Conservation (phyloP, 2,329 filamentous ascomycete species). For the Hymenoscyphus salicellus region DNA sequence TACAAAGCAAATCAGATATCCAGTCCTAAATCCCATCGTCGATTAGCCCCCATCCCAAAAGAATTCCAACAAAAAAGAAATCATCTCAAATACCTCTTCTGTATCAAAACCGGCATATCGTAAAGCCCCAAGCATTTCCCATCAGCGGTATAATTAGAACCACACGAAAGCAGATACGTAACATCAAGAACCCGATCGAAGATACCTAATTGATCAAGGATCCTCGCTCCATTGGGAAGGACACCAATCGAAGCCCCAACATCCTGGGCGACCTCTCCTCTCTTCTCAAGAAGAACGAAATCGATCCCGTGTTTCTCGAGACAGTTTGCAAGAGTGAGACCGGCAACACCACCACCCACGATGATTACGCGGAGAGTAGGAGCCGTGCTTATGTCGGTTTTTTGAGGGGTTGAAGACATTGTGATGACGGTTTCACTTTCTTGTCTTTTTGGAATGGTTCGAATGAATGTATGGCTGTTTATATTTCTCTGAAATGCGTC, state of each 20-base stretch:
- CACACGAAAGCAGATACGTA: not conserved
- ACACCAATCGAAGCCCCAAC: slow-evolving; percentile 49
- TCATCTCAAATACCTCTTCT: too few species aligned
- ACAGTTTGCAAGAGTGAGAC: slow-evolving; percentile 46
- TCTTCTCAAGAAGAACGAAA: slow-evolving; percentile 47
- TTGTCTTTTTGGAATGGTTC: too few species aligned
- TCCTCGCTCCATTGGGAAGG: slow-evolving; percentile 41
- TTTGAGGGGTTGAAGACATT: not conserved
- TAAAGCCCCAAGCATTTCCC: too few species aligned
- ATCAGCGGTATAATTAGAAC: too few species aligned
- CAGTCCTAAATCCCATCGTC: slow-evolving; percentile 19
- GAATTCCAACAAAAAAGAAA: too few species aligned
- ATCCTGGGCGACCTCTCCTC: slow-evolving; percentile 42
- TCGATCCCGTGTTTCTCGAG: slow-evolving; percentile 46
- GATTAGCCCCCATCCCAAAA: not conserved
- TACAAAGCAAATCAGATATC: slow-evolving; percentile 20
- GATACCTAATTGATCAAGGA: slow-evolving; percentile 50
- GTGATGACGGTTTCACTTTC: not conserved
- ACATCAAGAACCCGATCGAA: slow-evolving; percentile 28
- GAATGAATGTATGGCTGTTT: too few species aligned
- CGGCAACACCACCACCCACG: slow-evolving; percentile 48
- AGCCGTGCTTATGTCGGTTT: not conserved
- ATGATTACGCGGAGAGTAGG: slow-evolving; percentile 55
- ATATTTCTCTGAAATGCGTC: too few species aligned
- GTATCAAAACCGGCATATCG: too few species aligned